Evolutionary conservation across 2,329 filamentous ascomycete species (phyloP), one percentile per base, ranked within the genome.

Genomic region (Fusarium oligoseptatum): DNA sequence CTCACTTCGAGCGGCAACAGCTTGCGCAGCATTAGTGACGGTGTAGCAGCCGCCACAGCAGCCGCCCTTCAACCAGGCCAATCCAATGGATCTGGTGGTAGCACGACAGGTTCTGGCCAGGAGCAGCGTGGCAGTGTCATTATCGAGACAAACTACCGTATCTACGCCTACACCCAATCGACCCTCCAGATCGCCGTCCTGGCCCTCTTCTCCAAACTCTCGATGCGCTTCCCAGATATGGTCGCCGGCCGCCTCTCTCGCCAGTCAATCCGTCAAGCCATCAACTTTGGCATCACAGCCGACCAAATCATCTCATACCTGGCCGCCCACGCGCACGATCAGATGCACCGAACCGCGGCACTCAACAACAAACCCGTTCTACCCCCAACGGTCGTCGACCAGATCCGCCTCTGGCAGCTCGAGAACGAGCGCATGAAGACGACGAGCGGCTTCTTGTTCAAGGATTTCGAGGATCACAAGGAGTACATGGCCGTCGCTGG

Each of bases 261-360:
- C 71, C 89, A 94, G 63, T 98, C 95, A 15, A 93, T 98, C 78
- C 94, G 95, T 65, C 90, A 92, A 68, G 97, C 97, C 72, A 95
- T 98, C 74, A 89, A 91, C 71, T 93, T 93, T 80, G 97, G 97
- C 80, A 99, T 99, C 85, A 98, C 95, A 1, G 92, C 95, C 17
- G 93, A 97, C 78, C 97, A 99, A 82, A 97, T 99, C 82, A 96
- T 99, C 78, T 92, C 93, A 20, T 99, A 98, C 84, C 91, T 99
- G 2, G 92, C 93, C 9, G 93, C 94, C 5, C 96, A 99, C 84
- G 97, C 97, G 0, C 97, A 99, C 84, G 95, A 97, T 52, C 94
- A 98, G 83, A 95, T 99, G 90, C 92, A 93, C 77, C 92, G 93
- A 72, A 88, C 90, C 50, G 89, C 90, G 7, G 84, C 87, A 29